These are phyloP conservation scores for Metschnikowia matae DNA, from an alignment of 805 yeast genomes.

Conservation along the genomic window DNA sequence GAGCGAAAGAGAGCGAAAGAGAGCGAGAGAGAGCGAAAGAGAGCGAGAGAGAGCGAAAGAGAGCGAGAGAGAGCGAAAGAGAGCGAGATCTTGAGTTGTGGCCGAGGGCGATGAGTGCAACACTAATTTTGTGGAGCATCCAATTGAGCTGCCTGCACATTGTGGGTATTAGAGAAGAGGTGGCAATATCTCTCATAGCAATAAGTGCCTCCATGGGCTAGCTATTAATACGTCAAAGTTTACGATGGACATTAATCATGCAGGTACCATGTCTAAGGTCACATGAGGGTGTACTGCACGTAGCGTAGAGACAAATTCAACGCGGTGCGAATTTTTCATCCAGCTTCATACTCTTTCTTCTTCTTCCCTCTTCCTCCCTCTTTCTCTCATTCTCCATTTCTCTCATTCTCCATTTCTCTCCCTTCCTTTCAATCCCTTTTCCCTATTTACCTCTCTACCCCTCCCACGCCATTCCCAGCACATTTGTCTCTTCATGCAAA, in stretches of 20 bases:
- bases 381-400: neutral
- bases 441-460: neutral
- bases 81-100: too few relatives aligned
- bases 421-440: neutral
- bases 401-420: neutral
- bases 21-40: too few relatives aligned
- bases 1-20: too few relatives aligned
- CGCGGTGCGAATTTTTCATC: conserved; percentile 1
- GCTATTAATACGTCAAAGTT: neutral
- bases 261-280: neutral
- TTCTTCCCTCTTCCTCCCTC: too few relatives aligned
- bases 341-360: too few relatives aligned
- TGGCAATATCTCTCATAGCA: too few relatives aligned
- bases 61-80: too few relatives aligned
- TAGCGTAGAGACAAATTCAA: neutral
- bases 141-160: neutral
- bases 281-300: neutral
- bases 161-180: too few relatives aligned
- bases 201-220: neutral
- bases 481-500: neutral
- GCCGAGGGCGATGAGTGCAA: too few relatives aligned
- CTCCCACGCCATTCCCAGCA: neutral
- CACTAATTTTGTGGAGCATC: neutral
- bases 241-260: neutral
- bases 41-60: too few relatives aligned